Percentiles rank a stretch among this genome's conserved stretches.
Conservation (phyloP, 2,329 filamentous ascomycete genomes). For the Penicillium sumatraense region DNA sequence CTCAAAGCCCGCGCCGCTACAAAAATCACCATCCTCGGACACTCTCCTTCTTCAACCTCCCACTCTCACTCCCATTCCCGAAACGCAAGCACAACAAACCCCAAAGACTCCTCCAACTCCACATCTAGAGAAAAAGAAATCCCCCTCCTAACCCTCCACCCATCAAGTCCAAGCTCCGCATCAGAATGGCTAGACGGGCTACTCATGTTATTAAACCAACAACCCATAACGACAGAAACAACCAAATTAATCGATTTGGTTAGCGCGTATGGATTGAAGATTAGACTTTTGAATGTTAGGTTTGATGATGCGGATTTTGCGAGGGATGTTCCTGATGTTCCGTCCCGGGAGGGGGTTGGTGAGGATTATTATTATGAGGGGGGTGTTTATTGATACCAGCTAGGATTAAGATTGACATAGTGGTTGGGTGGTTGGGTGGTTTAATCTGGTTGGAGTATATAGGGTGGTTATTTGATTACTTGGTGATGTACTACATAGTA, state of each 20-base stretch:
- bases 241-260: constrained; percentile 86
- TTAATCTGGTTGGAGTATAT: too few species aligned
- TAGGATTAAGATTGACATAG: too few species aligned
- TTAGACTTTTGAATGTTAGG: constrained; percentile 86
- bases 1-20: constrained; percentile 62
- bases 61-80: constrained; percentile 38
- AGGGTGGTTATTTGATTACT: too few species aligned
- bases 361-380: constrained; percentile 90
- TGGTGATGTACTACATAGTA: too few species aligned
- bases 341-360: constrained; percentile 79
- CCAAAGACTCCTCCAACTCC: constrained; percentile 32
- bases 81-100: too few species aligned
- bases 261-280: constrained; percentile 88
- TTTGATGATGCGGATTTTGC: constrained; percentile 77
- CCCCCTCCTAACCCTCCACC: constrained; percentile 80
- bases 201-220: constrained; percentile 91
- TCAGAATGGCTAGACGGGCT: constrained; percentile 97
- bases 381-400: too few species aligned
- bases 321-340: constrained; percentile 74
- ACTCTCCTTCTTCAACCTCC: constrained; percentile 45
- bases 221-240: constrained; percentile 95
- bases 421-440: background rate
- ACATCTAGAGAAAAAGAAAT: constrained; percentile 62
- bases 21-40: constrained; percentile 90
- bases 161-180: constrained; percentile 77